These are phyloP conservation scores for Trichoderma erinaceum DNA, from an alignment of 495 filamentous ascomycete species.

Conservation along the genomic window DNA sequence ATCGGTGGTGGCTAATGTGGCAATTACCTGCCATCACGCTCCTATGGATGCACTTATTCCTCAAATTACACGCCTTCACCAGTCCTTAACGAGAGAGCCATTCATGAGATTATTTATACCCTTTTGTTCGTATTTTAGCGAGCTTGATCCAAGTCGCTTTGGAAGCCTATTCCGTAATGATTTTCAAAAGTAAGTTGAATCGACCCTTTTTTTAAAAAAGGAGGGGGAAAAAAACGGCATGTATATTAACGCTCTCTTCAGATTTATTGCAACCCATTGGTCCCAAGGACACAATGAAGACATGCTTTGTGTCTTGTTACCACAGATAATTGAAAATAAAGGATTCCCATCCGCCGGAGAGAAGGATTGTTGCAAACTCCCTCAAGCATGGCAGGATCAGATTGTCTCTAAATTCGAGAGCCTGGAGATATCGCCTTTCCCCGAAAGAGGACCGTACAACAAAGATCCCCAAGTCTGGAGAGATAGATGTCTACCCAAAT, in stretches of 20 bases:
- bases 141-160: slow-evolving; percentile 70
- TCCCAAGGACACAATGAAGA: slow-evolving; percentile 53
- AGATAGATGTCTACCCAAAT: slow-evolving; percentile 49
- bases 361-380: slow-evolving; percentile 53
- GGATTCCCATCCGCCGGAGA: slow-evolving; percentile 41
- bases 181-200: slow-evolving; percentile 61
- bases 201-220: not conserved
- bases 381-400: slow-evolving; percentile 62
- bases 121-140: slow-evolving; percentile 74
- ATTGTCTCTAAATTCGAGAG: slow-evolving; percentile 59
- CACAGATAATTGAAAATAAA: slow-evolving; percentile 55
- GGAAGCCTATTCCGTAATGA: slow-evolving; percentile 66
- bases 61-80: slow-evolving; percentile 54
- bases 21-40: slow-evolving; percentile 66
- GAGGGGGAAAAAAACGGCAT: too few relatives aligned
- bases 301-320: slow-evolving; percentile 62
- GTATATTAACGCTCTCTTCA: slow-evolving; percentile 26
- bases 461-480: slow-evolving; percentile 49
- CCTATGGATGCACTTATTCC: slow-evolving; percentile 76
- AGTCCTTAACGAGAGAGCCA: slow-evolving; percentile 54
- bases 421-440: slow-evolving; percentile 49
- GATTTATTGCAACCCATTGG: slow-evolving; percentile 72
- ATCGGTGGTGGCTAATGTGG: slow-evolving; percentile 51
- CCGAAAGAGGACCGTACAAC: slow-evolving; percentile 46
- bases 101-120: slow-evolving; percentile 66